Conservation (phyloP, 2,329 filamentous ascomycete species). For the Lasiodiplodia sp. region DNA sequence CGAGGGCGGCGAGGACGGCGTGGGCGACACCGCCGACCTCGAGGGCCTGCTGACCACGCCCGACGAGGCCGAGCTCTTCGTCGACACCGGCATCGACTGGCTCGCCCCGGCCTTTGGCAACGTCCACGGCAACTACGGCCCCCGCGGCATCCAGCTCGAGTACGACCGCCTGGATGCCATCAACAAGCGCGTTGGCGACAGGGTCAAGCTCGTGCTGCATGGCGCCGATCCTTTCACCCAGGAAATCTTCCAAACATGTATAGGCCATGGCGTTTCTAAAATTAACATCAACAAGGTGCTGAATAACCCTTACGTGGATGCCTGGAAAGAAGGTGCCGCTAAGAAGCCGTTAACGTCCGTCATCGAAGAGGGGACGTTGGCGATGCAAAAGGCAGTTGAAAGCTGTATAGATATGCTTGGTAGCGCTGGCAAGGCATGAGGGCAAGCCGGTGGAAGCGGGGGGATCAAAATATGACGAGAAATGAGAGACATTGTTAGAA, state of each 20-base stretch:
- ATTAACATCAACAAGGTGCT: slow-evolving; percentile 68
- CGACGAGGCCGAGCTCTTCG: slow-evolving; percentile 74
- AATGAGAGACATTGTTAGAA: not conserved
- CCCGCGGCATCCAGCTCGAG: slow-evolving; percentile 58
- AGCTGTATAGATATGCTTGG: slow-evolving; percentile 62
- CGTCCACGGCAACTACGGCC: slow-evolving; percentile 59
- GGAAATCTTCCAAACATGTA: slow-evolving; percentile 63
- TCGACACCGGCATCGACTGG: slow-evolving; percentile 75
- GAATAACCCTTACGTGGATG: slow-evolving; percentile 58
- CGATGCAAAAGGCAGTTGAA: slow-evolving; percentile 64
- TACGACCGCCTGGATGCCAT: slow-evolving; percentile 62
- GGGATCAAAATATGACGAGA: not conserved
- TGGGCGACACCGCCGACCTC: slow-evolving; percentile 70
- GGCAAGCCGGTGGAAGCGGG: no score
- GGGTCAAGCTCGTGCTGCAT: slow-evolving; percentile 63
- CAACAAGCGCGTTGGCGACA: slow-evolving; percentile 55
- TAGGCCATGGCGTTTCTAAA: slow-evolving; percentile 62
- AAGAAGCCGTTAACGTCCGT: slow-evolving; percentile 60
- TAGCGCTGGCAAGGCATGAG: slow-evolving; percentile 44
- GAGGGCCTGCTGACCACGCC: slow-evolving; percentile 71
- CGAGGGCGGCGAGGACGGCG: slow-evolving; percentile 76
- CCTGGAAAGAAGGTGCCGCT: slow-evolving; percentile 56
- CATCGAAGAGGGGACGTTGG: slow-evolving; percentile 62
- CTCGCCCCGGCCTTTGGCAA: slow-evolving; percentile 79
- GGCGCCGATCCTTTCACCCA: slow-evolving; percentile 65